Base-by-base conservation (phyloP, 371 early-diverging fungal genomes). In the Smittium mucronatum region DNA sequence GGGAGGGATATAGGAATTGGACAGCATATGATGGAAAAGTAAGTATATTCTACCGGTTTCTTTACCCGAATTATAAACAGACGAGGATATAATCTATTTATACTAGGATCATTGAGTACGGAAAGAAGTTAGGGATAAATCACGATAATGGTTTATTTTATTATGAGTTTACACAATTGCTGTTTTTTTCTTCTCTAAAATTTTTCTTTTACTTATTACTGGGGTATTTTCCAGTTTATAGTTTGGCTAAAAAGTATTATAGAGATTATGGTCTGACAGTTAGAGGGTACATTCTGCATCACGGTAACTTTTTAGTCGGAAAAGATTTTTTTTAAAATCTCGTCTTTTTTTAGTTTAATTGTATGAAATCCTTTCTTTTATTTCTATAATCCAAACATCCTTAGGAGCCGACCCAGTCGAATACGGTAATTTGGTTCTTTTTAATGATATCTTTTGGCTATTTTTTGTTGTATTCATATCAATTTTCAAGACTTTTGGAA, bases 181-280 rank as follows among this genome's bases (percentile, higher is more conserved):
- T n/a, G n/a, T n/a, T n/a, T n/a, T n/a, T n/a, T n/a, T n/a, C n/a
- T n/a, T n/a, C n/a, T n/a, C n/a, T n/a, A n/a, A n/a, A n/a, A n/a
- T n/a, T n/a, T n/a, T n/a, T n/a, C n/a, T n/a, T n/a, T n/a, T n/a
- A n/a, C n/a, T n/a, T n/a, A n/a, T n/a, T n/a, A n/a, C n/a, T n/a
- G n/a, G n/a, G n/a, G n/a, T n/a, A n/a, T n/a, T n/a, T n/a, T n/a
- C n/a, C n/a, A n/a, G 74, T 71, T 16, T 63, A 65, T 2, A 72
- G 72, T 36, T 78, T 91, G 1, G 84, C 86, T 67, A 67, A 70
- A 17, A 72, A 75, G 2, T 92, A 93, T 71, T 84, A 84, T 71
- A 70, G 74, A 25, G 82, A 86, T 63, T 91, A 92, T 74, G 92
- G 93, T 1, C 78, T 91, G 26, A 86, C 91, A n/a, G 76, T 92